Evolutionary conservation across 2,329 filamentous ascomycete genomes (phyloP).

Genomic region (Epichloe sibirici): DNA sequence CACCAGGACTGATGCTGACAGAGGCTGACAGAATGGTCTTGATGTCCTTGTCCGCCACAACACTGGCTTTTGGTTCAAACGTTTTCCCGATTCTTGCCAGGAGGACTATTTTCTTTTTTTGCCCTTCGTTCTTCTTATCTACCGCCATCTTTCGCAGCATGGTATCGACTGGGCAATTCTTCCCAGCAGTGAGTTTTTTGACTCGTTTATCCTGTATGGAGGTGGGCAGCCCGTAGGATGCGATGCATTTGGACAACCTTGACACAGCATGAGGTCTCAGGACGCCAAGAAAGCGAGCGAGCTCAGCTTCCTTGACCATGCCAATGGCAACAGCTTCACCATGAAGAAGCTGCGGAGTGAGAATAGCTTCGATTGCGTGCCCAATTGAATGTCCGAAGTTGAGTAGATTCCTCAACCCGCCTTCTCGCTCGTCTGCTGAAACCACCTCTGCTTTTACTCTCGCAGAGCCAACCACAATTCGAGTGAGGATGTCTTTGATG

Average conservation of each 20-base stretch:
- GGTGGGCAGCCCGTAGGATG: constrained; percentile 84
- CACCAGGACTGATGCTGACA: constrained; percentile 59
- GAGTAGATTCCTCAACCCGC: constrained; percentile 81
- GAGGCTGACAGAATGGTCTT: constrained; percentile 71
- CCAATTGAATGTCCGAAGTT: constrained; percentile 99
- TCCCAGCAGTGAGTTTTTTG: constrained; percentile 69
- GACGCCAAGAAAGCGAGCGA: constrained; percentile 79
- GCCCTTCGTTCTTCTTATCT: constrained; percentile 96
- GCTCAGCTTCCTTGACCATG: constrained; percentile 95
- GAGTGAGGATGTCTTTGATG: constrained; percentile 59
- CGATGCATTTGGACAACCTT: constrained; percentile 80
- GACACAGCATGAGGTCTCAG: constrained; percentile 80
- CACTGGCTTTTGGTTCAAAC: constrained; percentile 74
- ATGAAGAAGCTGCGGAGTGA: constrained; percentile 90
- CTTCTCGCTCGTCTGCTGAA: constrained; percentile 86
- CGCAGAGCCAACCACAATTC: constrained; percentile 81
- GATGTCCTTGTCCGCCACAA: constrained; percentile 78
- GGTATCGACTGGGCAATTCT: constrained; percentile 75
- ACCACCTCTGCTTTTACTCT: constrained; percentile 90
- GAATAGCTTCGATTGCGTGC: constrained; percentile 88
- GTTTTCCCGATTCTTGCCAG: constrained; percentile 83
- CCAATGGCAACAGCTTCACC: constrained; percentile 94
- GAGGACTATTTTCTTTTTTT: constrained; percentile 90
- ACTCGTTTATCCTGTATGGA: constrained; percentile 76
- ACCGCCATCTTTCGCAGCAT: constrained; percentile 89